Evolutionary conservation across 768 basidiomycete genomes (phyloP).

Genomic region (Fistulinella prunicolor): DNA sequence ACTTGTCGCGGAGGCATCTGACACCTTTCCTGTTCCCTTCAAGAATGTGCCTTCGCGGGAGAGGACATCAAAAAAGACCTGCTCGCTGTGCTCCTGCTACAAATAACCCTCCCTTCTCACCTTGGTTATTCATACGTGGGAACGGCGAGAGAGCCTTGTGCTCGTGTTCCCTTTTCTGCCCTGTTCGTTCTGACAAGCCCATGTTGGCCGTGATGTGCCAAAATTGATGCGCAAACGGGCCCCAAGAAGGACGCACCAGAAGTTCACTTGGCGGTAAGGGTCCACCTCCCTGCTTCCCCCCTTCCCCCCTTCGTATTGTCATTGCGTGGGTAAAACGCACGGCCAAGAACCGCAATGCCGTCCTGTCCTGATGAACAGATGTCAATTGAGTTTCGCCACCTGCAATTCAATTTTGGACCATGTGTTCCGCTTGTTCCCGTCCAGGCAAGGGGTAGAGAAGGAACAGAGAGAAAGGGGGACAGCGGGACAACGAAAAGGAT

Average conservation of each 20-base stretch:
- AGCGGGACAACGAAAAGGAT: too few species aligned
- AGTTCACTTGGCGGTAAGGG: neutral
- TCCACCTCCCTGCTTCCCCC: too few species aligned
- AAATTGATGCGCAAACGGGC: neutral
- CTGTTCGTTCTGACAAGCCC: neutral
- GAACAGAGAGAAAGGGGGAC: neutral
- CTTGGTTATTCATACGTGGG: neutral
- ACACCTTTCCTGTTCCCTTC: conserved; percentile 1
- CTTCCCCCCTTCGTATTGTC: too few species aligned
- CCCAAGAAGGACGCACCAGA: neutral
- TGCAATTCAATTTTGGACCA: conserved; percentile 16
- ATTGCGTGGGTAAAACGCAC: conserved; percentile 10
- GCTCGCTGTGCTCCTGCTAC: too few species aligned
- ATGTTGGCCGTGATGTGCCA: neutral
- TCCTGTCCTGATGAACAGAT: neutral
- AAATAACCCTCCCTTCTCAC: neutral
- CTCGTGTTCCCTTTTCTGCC: neutral
- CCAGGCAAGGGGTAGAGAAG: neutral
- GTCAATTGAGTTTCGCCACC: conserved; percentile 17
- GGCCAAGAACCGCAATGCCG: neutral
- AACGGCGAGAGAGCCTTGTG: neutral
- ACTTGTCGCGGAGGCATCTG: neutral
- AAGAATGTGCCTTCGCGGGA: conserved; percentile 15
- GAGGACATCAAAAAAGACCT: neutral
- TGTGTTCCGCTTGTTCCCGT: conserved; percentile 1